These are phyloP conservation scores for Mercurialis annua DNA, from an alignment of 345 rosid genomes.

Conservation along the genomic window DNA sequence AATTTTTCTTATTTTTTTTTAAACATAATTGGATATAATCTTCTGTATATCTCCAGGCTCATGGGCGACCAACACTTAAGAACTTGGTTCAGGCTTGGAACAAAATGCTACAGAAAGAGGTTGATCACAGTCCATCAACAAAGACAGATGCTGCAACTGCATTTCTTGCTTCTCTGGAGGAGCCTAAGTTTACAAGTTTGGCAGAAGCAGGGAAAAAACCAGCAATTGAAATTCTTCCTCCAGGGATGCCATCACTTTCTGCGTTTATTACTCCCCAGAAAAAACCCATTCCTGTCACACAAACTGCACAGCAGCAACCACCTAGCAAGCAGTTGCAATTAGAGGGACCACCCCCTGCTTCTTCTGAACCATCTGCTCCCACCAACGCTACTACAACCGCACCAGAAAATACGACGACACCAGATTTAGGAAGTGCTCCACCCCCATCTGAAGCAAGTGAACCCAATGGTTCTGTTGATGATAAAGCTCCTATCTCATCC, in stretches of 20 bases:
- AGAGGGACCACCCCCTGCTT: slow-evolving; percentile 58
- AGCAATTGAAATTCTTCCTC: slow-evolving; percentile 85
- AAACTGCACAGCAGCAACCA: slow-evolving; percentile 55
- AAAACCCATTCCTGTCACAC: slow-evolving; percentile 47
- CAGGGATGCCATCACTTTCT: slow-evolving; percentile 85
- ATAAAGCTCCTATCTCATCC: slow-evolving; percentile 27
- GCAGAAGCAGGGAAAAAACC: slow-evolving; percentile 81
- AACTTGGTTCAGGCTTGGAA: slow-evolving; percentile 89
- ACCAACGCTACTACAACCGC: slow-evolving; percentile 27
- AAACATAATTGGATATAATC: slow-evolving; percentile 12
- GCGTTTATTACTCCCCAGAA: slow-evolving; percentile 69
- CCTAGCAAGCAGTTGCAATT: slow-evolving; percentile 50
- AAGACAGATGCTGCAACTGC: slow-evolving; percentile 95
- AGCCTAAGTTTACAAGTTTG: slow-evolving; percentile 81
- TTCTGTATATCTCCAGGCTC: slow-evolving; percentile 58
- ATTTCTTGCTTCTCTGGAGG: slow-evolving; percentile 84
- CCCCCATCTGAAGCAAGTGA: slow-evolving; percentile 33
- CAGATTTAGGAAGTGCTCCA: slow-evolving; percentile 25
- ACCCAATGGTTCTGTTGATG: slow-evolving; percentile 30
- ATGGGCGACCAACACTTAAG: slow-evolving; percentile 88
- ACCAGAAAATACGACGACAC: slow-evolving; percentile 14
- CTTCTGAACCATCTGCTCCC: slow-evolving; percentile 23
- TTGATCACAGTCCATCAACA: slow-evolving; percentile 60
- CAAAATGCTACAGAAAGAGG: slow-evolving; percentile 82
- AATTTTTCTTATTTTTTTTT: background rate